Evolutionary conservation across 2,329 filamentous ascomycete species (phyloP).

Genomic region (Penicillium sp.): DNA sequence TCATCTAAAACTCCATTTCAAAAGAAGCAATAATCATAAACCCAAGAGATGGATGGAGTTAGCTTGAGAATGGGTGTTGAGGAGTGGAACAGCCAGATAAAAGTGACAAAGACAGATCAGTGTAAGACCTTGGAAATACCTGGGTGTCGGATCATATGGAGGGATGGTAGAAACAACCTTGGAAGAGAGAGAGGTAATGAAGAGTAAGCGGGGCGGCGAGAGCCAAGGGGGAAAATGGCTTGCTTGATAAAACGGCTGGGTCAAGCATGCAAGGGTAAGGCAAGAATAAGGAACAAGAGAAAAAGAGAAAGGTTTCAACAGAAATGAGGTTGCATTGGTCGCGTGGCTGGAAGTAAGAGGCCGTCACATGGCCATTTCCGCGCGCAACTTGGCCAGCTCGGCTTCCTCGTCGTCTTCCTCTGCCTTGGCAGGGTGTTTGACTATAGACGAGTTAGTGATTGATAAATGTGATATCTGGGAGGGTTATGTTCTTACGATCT

Average conservation of each 20-base stretch:
- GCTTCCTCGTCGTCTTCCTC: conserved; percentile 95
- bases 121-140: background rate
- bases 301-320: background rate
- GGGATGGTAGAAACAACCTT: background rate
- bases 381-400: conserved; percentile 87
- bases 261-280: conserved; percentile 19
- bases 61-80: background rate
- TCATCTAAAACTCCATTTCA: conserved; percentile 10
- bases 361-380: conserved; percentile 89
- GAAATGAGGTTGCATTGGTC: conserved; percentile 9
- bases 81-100: conserved; percentile 10
- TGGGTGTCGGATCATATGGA: background rate
- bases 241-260: conserved; percentile 19
- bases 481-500: conserved; percentile 58
- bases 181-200: background rate
- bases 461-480: background rate
- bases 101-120: background rate
- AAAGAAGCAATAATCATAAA: background rate
- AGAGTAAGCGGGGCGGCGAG: conserved; percentile 5
- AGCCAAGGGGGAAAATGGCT: conserved; percentile 12
- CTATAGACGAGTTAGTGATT: conserved; percentile 25
- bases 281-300: conserved; percentile 10
- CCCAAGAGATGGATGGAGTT: background rate
- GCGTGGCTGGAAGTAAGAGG: conserved; percentile 1
- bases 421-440: conserved; percentile 49